Conservation (phyloP, 352 stramenopile genomes). For the Paralagenidium karlingii region DNA sequence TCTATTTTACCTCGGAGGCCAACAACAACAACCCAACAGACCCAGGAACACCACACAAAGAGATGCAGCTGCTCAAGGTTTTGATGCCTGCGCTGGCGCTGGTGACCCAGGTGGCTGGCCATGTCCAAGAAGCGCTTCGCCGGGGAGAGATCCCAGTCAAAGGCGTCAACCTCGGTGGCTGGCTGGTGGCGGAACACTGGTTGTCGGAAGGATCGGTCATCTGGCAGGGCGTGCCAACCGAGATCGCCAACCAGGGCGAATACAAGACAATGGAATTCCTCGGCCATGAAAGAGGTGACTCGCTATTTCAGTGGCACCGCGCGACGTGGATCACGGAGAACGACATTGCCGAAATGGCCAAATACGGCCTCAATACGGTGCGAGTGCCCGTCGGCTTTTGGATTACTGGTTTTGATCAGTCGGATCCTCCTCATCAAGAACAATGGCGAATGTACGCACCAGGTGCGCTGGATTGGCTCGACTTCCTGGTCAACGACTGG, state of each 20-base stretch:
- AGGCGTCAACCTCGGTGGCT: conserved; percentile 75
- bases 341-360: conserved; percentile 54
- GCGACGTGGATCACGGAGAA: conserved; percentile 62
- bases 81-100: no score
- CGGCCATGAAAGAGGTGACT: conserved; percentile 24
- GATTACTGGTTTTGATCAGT: conserved; percentile 38
- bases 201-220: conserved; percentile 71
- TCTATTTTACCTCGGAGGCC: no score
- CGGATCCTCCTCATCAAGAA: conserved; percentile 3
- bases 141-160: conserved; percentile 25
- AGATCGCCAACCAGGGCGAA: conserved; percentile 25
- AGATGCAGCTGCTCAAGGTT: no score
- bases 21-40: no score
- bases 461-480: conserved; percentile 2
- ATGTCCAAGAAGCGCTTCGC: conserved; percentile 24
- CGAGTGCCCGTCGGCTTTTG: conserved; percentile 70
- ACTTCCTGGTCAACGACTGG: conserved; percentile 6
- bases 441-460: conserved; percentile 2
- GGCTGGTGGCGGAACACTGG: conserved; percentile 73
- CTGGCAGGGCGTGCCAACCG: conserved; percentile 61
- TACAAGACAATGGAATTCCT: conserved; percentile 33
- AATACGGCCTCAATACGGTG: conserved; percentile 57
- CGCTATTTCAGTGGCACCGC: conserved; percentile 57
- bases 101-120: no score
- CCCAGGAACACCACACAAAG: no score